Evolutionary conservation across 805 yeast genomes (phyloP).

Genomic region (Candida sanyiensis): DNA sequence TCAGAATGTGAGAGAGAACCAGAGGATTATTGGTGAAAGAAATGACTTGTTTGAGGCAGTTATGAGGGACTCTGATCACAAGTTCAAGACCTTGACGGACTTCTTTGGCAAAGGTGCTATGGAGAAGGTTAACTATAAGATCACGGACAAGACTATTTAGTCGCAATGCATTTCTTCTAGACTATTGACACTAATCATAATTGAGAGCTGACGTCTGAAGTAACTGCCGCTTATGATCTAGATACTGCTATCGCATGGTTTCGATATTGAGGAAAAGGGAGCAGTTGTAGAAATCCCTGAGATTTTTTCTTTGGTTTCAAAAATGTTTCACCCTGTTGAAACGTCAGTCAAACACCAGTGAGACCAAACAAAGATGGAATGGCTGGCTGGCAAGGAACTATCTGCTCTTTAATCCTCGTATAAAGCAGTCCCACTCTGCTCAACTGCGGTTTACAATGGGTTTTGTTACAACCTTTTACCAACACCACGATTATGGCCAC

Average conservation of each 20-base stretch:
- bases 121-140: conserved; percentile 33
- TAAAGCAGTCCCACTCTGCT: too few relatives aligned
- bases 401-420: too few relatives aligned
- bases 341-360: conserved; percentile 5
- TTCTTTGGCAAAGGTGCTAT: conserved; percentile 86
- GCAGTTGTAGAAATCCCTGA: too few relatives aligned
- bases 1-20: conserved; percentile 50
- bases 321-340: conserved; percentile 6
- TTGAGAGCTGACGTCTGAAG: neutral
- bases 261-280: too few relatives aligned
- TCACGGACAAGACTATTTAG: conserved; percentile 2
- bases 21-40: conserved; percentile 55
- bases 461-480: too few relatives aligned
- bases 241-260: too few relatives aligned
- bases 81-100: conserved; percentile 71
- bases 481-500: neutral
- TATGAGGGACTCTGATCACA: conserved; percentile 46
- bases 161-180: neutral
- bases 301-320: too few relatives aligned
- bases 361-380: neutral
- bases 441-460: too few relatives aligned
- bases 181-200: neutral
- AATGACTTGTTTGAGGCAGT: conserved; percentile 57
- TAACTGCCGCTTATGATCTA: too few relatives aligned
- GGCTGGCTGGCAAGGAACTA: neutral